These are phyloP conservation scores for Ophiostoma sp. DNA, from an alignment of 2,329 filamentous ascomycete genomes.

Conservation along the genomic window DNA sequence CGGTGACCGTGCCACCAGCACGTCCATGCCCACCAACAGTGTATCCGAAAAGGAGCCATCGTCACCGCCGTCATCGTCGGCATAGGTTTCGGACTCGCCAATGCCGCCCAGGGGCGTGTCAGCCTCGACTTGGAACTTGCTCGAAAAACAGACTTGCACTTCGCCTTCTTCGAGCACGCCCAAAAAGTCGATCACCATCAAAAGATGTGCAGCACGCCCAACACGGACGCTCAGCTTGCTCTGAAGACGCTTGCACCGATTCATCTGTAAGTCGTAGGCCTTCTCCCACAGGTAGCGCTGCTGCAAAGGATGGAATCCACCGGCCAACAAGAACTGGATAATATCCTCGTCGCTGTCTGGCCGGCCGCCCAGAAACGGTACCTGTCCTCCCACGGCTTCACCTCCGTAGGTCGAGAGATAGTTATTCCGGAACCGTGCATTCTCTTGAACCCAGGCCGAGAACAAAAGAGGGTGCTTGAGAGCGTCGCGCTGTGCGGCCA, in stretches of 20 bases:
- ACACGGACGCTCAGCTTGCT: constrained; percentile 56
- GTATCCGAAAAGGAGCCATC: constrained; percentile 45
- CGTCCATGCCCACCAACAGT: constrained; percentile 50
- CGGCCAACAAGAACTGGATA: constrained; percentile 50
- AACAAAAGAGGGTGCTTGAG: constrained; percentile 47
- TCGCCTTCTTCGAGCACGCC: constrained; percentile 57
- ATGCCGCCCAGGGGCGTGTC: constrained; percentile 50
- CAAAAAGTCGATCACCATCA: constrained; percentile 64
- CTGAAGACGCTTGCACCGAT: constrained; percentile 50
- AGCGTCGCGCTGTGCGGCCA: constrained; percentile 47
- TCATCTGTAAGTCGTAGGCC: constrained; percentile 43
- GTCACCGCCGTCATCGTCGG: constrained; percentile 33
- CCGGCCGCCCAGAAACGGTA: constrained; percentile 46
- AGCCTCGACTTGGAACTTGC: constrained; percentile 52
- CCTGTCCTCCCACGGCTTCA: constrained; percentile 32
- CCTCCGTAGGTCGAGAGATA: constrained; percentile 30
- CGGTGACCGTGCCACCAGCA: constrained; percentile 64
- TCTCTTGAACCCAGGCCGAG: constrained; percentile 49
- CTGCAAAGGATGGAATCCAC: constrained; percentile 52
- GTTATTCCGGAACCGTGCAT: constrained; percentile 34
- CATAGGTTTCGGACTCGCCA: constrained; percentile 45
- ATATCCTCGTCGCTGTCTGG: constrained; percentile 47
- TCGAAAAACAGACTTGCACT: constrained; percentile 62
- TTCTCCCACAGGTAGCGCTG: constrained; percentile 46
- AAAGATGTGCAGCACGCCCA: constrained; percentile 54